Evolutionary conservation across 257 asterid species (phyloP).

Genomic region (Penstemon davidsonii): DNA sequence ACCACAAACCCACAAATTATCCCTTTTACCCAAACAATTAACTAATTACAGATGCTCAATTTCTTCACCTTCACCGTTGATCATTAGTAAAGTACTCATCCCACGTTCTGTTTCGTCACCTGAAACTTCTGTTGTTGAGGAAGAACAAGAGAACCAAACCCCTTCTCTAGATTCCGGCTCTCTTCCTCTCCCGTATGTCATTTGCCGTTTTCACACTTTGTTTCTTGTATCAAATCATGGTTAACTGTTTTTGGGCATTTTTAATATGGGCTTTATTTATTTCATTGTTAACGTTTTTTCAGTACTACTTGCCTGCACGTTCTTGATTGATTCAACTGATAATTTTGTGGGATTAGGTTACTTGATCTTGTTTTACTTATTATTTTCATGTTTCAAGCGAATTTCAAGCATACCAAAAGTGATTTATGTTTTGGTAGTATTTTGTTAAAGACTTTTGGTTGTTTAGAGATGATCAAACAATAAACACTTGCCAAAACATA

Average conservation of each 20-base stretch:
- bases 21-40: no score
- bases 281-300: not conserved
- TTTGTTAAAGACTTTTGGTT: not conserved
- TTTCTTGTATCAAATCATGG: not conserved
- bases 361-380: not conserved
- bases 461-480: not conserved
- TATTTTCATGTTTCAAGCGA: not conserved
- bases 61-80: no score
- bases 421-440: not conserved
- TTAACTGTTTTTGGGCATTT: not conserved
- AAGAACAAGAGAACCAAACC: constrained; percentile 32
- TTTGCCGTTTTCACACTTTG: not conserved
- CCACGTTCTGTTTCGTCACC: constrained; percentile 46
- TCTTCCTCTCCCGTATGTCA: constrained; percentile 42
- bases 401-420: not conserved
- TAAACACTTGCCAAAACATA: not conserved
- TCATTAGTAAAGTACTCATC: no score
- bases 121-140: constrained; percentile 42
- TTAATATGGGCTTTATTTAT: not conserved
- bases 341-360: not conserved
- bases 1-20: no score
- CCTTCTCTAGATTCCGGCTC: constrained; percentile 36
- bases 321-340: constrained; percentile 4
- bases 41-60: no score
- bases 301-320: not conserved